Conservation (phyloP, 176 grass and related monocot species). For the Oryza punctata region DNA sequence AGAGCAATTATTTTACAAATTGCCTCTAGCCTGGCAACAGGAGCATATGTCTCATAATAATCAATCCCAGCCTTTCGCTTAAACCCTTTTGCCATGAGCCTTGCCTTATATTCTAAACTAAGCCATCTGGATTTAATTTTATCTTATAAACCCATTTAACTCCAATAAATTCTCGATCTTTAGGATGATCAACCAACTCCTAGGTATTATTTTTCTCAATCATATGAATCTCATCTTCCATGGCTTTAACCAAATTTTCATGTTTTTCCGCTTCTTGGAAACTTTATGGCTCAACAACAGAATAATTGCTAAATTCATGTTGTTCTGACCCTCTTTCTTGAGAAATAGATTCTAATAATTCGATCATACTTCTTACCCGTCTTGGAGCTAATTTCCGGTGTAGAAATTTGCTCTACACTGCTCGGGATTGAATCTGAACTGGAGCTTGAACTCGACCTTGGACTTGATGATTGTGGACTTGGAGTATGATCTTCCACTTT, state of each 20-base stretch:
- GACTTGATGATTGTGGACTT: no score
- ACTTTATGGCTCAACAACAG: constrained; percentile 6
- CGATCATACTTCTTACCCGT: no score
- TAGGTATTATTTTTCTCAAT: background rate
- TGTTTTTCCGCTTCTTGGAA: constrained; percentile 1
- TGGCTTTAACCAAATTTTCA: background rate
- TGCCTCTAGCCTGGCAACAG: background rate
- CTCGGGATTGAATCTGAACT: no score
- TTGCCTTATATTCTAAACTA: background rate
- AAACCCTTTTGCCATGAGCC: background rate
- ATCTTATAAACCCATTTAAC: background rate
- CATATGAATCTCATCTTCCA: constrained; percentile 27
- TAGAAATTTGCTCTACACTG: no score
- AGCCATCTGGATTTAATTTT: background rate
- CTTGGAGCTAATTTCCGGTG: background rate
- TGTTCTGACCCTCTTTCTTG: background rate
- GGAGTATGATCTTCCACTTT: no score
- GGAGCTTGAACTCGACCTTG: no score
- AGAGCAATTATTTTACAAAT: no score
- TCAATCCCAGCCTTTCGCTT: background rate
- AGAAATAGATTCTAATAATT: no score
- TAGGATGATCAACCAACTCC: background rate
- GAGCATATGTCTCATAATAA: background rate
- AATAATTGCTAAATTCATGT: constrained; percentile 17
- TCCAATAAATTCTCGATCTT: no score